Conservation (phyloP, 495 filamentous ascomycete genomes). For the Talaromyces wortmannii region DNA sequence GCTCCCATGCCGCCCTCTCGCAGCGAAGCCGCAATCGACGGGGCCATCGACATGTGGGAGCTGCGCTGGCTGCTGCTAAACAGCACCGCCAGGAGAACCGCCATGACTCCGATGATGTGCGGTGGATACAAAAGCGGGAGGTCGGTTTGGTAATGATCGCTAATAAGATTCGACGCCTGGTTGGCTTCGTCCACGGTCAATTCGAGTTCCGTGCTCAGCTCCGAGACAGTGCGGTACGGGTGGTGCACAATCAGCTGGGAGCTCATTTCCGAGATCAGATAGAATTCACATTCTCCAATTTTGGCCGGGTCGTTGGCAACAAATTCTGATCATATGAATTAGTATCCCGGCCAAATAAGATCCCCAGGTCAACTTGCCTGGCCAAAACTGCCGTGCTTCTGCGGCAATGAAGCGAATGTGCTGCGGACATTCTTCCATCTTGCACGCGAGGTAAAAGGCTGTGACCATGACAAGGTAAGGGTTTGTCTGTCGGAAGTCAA, state of each 20-base stretch:
- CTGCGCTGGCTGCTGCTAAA: conserved; percentile 52
- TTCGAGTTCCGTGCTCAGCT: conserved; percentile 60
- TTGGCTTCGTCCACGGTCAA: conserved; percentile 71
- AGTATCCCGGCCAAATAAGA: too few relatives aligned
- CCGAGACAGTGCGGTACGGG: conserved; percentile 83
- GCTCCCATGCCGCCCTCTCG: conserved; percentile 32
- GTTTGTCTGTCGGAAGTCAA: conserved; percentile 88
- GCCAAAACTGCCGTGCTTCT: conserved; percentile 84
- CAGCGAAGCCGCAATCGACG: conserved; percentile 29
- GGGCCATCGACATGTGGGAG: conserved; percentile 30
- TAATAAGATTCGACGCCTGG: conserved; percentile 82
- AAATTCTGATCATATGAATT: conserved; percentile 46
- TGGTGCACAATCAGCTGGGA: conserved; percentile 94
- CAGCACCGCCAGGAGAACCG: conserved; percentile 79
- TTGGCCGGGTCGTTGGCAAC: conserved; percentile 76
- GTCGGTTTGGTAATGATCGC: conserved; percentile 94
- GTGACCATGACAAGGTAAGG: conserved; percentile 88
- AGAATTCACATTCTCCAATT: conserved; percentile 95
- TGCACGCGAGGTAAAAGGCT: conserved; percentile 90
- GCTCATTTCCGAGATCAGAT: conserved; percentile 88
- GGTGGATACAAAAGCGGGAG: conserved; percentile 82
- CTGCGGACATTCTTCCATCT: conserved; percentile 97
- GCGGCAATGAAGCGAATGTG: conserved; percentile 84
- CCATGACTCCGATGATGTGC: conserved; percentile 84
- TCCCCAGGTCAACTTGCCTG: conserved; percentile 30